A percentile compares a stretch with the other conserved stretches of the same genome.
Evolutionary conservation across 768 basidiomycete genomes (phyloP).

Genomic region (Mrakia gelida): DNA sequence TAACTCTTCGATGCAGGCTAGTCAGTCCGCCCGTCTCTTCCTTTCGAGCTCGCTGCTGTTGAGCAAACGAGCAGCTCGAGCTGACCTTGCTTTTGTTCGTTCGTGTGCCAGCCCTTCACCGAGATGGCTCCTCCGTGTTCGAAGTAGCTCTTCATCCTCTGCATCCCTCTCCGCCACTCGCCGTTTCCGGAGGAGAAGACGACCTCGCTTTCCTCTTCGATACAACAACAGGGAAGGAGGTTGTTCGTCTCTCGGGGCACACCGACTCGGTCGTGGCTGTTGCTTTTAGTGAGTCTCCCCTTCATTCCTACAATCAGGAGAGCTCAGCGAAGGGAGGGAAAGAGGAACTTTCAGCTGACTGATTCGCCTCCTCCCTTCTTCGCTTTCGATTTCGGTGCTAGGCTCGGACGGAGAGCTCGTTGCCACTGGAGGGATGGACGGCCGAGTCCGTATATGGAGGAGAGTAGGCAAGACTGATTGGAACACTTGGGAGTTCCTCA

Average conservation of each 20-base stretch:
- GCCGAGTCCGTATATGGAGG: slow-evolving; percentile 85
- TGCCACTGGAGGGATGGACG: slow-evolving; percentile 97
- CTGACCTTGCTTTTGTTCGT: neutral
- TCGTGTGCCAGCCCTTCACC: slow-evolving; percentile 51
- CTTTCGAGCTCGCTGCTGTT: slow-evolving; percentile 45
- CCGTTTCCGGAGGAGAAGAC: slow-evolving; percentile 90
- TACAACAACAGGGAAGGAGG: slow-evolving; percentile 68
- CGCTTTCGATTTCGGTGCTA: neutral
- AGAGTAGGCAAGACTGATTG: slow-evolving; percentile 66
- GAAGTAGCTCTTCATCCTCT: slow-evolving; percentile 76
- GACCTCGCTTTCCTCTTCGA: slow-evolving; percentile 93
- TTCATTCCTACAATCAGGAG: neutral
- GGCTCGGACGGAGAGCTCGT: slow-evolving; percentile 79
- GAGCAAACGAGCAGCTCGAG: neutral
- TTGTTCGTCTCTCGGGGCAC: slow-evolving; percentile 80
- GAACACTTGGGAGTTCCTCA: slow-evolving; percentile 88
- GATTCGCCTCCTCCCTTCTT: neutral
- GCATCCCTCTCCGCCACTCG: slow-evolving; percentile 59
- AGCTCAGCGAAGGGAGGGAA: neutral
- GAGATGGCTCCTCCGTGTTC: slow-evolving; percentile 65
- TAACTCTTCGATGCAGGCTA: slow-evolving; percentile 33
- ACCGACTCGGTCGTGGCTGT: slow-evolving; percentile 78
- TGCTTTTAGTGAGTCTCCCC: slow-evolving; percentile 59
- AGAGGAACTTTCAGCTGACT: neutral
- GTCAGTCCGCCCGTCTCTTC: slow-evolving; percentile 54